These are phyloP conservation scores for Lodderomyces parapsilosis DNA, from an alignment of 1,139 yeast species.

Conservation along the genomic window DNA sequence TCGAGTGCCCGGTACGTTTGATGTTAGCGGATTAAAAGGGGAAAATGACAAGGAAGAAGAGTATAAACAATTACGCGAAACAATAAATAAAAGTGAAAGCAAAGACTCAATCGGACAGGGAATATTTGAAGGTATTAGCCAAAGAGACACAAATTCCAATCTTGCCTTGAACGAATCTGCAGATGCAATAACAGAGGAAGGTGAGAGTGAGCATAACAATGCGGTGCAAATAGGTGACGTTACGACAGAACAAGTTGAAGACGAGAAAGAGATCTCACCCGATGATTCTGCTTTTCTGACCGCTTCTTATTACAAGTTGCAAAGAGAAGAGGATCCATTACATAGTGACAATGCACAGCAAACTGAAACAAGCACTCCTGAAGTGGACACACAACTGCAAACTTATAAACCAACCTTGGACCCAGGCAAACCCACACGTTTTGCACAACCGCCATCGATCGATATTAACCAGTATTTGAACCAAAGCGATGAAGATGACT, in stretches of 20 bases:
- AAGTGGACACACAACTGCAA: background rate
- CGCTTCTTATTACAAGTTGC: slow-evolving; percentile 1
- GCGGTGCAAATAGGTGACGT: background rate
- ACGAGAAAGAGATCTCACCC: background rate
- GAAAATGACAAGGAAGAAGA: slow-evolving; percentile 17
- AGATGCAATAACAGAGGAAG: slow-evolving; percentile 7
- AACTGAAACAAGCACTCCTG: background rate
- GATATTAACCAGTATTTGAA: slow-evolving; percentile 16
- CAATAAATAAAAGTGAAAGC: slow-evolving; percentile 9
- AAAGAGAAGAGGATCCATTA: background rate
- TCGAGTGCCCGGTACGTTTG: slow-evolving; percentile 58
- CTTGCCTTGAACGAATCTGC: slow-evolving; percentile 5
- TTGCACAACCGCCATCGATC: slow-evolving; percentile 7
- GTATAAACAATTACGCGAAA: slow-evolving; percentile 10
- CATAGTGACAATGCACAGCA: background rate
- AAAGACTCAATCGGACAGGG: slow-evolving; percentile 8
- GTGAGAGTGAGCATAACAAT: slow-evolving; percentile 3
- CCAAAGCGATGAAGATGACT: slow-evolving; percentile 13
- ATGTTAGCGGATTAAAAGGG: slow-evolving; percentile 50
- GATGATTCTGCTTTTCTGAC: slow-evolving; percentile 5
- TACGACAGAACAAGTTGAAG: background rate
- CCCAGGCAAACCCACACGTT: slow-evolving; percentile 35
- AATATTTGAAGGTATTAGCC: slow-evolving; percentile 4
- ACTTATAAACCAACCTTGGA: slow-evolving; percentile 32
- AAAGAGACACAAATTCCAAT: background rate